Evolutionary conservation across 768 basidiomycete genomes (phyloP).

Genomic region (Trametes maxima): DNA sequence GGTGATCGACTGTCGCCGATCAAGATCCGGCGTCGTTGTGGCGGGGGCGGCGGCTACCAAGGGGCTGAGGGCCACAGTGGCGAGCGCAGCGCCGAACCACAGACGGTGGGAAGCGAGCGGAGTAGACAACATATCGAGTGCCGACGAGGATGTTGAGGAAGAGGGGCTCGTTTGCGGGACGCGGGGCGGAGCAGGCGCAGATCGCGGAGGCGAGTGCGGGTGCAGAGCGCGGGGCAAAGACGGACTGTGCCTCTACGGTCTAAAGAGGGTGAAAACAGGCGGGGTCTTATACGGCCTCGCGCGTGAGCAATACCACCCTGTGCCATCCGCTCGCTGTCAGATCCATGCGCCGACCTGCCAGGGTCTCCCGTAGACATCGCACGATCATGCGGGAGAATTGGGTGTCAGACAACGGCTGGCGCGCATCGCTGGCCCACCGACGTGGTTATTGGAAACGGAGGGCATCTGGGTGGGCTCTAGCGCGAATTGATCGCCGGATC

Average conservation of each 20-base stretch:
- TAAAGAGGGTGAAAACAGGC: not conserved
- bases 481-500: no score
- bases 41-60: constrained; percentile 6
- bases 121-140: not conserved
- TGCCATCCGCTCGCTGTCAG: no score
- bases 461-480: no score
- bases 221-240: not conserved
- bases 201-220: constrained; percentile 4
- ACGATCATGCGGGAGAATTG: no score
- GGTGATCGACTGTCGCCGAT: constrained; percentile 27
- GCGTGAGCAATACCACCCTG: no score
- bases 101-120: not conserved
- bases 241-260: not conserved
- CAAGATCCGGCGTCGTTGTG: not conserved
- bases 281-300: not conserved
- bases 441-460: no score
- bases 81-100: not conserved
- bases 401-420: no score
- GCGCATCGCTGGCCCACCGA: no score
- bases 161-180: not conserved
- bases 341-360: no score
- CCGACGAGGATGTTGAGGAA: not conserved
- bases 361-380: no score
- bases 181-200: not conserved
- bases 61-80: not conserved